Evolutionary conservation across 1,284 basidiomycete genomes (phyloP).

Genomic region (Puccinia horiana): DNA sequence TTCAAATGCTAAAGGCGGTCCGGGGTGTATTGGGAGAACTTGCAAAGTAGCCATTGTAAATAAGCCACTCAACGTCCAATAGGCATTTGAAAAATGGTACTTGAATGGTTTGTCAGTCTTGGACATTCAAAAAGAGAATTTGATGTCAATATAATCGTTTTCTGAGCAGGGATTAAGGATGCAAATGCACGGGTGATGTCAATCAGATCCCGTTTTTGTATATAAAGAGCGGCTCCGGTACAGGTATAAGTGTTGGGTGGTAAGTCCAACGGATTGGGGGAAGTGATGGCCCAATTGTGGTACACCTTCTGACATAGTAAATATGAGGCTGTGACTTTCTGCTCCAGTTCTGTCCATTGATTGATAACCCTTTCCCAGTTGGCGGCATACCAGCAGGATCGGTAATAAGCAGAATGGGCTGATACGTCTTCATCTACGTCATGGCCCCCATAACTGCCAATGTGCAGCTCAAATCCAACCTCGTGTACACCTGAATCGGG

Average conservation of each 20-base stretch:
- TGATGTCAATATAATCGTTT: not conserved
- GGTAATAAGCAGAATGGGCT: not conserved
- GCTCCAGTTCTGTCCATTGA: not conserved
- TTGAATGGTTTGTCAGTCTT: not conserved
- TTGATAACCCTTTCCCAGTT: not conserved
- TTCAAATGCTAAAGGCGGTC: not conserved
- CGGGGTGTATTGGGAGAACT: slow-evolving; percentile 4
- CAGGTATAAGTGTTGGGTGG: not conserved
- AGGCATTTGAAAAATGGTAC: not conserved
- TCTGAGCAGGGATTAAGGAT: not conserved
- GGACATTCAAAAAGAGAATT: not conserved
- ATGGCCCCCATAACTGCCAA: too few relatives aligned
- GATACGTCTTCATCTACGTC: too few relatives aligned
- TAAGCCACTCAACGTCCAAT: not conserved
- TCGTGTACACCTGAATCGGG: too few relatives aligned
- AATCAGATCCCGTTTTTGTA: too few relatives aligned
- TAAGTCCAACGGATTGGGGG: too few relatives aligned
- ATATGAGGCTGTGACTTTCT: not conserved
- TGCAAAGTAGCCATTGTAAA: slow-evolving; percentile 3
- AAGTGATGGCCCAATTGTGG: not conserved
- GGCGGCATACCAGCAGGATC: not conserved
- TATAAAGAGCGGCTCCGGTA: not conserved
- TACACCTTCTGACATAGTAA: not conserved
- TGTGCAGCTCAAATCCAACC: too few relatives aligned
- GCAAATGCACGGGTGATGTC: not conserved